These are phyloP conservation scores for Alternaria sp. DNA, from an alignment of 2,329 filamentous ascomycete species.

Conservation along the genomic window DNA sequence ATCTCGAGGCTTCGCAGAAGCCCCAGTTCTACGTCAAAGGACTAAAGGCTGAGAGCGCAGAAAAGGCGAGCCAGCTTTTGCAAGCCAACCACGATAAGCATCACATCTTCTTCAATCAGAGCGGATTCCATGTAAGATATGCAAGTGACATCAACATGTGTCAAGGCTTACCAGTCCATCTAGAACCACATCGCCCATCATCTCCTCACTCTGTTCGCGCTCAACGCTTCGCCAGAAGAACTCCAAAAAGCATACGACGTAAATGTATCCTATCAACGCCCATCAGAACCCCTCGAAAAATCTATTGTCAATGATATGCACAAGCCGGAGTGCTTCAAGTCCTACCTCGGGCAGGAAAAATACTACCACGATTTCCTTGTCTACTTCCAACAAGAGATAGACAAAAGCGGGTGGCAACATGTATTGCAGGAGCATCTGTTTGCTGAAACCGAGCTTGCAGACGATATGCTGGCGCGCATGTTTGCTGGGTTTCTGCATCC, in stretches of 20 bases:
- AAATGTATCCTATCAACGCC: conserved; percentile 72
- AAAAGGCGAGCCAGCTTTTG: conserved; percentile 69
- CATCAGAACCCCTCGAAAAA: conserved; percentile 55
- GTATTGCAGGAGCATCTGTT: conserved; percentile 74
- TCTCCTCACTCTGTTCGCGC: conserved; percentile 75
- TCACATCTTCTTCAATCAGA: conserved; percentile 80
- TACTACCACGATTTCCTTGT: conserved; percentile 76
- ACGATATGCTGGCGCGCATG: conserved; percentile 72
- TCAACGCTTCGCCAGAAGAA: conserved; percentile 67
- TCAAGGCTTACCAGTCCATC: background rate
- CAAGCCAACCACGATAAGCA: conserved; percentile 77
- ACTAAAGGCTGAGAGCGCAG: conserved; percentile 65
- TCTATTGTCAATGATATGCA: conserved; percentile 62
- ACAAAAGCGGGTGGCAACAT: conserved; percentile 64
- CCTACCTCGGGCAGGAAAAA: conserved; percentile 67
- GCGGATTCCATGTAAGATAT: conserved; percentile 69
- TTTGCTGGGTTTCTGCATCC: conserved; percentile 77
- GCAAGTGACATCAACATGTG: background rate
- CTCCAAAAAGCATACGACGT: conserved; percentile 69
- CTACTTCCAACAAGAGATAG: conserved; percentile 79
- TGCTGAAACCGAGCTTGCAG: conserved; percentile 65
- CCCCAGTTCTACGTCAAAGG: conserved; percentile 55
- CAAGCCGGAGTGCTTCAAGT: conserved; percentile 62
- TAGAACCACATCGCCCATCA: conserved; percentile 79
- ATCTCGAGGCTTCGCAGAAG: conserved; percentile 52